Evolutionary conservation across 2,329 filamentous ascomycete genomes (phyloP), one percentile per base, ranked within the genome.

Genomic region (Colletotrichum godetiae): DNA sequence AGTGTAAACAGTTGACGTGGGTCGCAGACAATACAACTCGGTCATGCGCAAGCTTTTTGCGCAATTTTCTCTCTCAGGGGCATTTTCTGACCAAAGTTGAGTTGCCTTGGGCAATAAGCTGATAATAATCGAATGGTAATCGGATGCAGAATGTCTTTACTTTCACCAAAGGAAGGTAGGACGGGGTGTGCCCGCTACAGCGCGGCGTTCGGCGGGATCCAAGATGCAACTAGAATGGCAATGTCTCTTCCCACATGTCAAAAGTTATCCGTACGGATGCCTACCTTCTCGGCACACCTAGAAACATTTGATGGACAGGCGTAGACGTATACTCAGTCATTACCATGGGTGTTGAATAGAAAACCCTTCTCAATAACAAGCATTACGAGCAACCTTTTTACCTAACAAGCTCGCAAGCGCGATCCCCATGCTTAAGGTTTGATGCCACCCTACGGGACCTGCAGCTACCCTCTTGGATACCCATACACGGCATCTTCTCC

Each of bases 391-490:
- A 67, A 22, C 37, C 37, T 42, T 42, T 19, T 42, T 42, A 42
- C 37, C 37, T 42, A 42, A 15, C 33, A 56, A 67, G 59, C 55
- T n/a, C 65, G 55, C 55, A 58, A 60, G 65, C 65, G 59, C 24
- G 49, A 66, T 58, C 49, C 46, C 22, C 46, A 55, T 72, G 68
- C 69, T 72, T 72, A 63, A 72, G 65, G 69, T 68, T 72, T 63
- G 27, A 68, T 68, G 58, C 35, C 65, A 72, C 65, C 65, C 65
- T 52, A 61, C 65, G 56, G 65, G 52, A 33, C 66, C 58, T 64
- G 46, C 61, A 64, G 61, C 49, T 35, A 15, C n/a, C 61, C 22
- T 35, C 58, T 56, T 57, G 11, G n/a, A 37, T 46, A 70, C 52
- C 29, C 49, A 27, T n/a, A 55, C 31, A 24, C 22, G 24, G 31